Evolutionary conservation across 106 monocot species (phyloP).

Genomic region (Acanthochlamys bracteata): DNA sequence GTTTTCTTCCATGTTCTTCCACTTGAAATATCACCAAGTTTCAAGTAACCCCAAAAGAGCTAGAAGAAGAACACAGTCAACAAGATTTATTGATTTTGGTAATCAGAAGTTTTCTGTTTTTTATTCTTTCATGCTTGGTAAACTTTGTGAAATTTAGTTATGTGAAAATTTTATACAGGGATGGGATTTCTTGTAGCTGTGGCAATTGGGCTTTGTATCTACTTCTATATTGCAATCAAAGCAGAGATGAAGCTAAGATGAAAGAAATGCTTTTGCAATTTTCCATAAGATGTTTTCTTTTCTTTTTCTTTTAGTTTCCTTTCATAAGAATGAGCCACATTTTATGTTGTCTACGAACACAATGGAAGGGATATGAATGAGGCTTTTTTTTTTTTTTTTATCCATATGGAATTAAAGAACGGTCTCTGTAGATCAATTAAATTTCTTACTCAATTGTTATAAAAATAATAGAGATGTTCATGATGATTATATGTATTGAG

Average conservation of each 20-base stretch:
- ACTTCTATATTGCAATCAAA: slow-evolving; percentile 21
- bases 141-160: background rate
- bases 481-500: no score
- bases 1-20: slow-evolving; percentile 47
- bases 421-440: no score
- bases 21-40: slow-evolving; percentile 16
- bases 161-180: slow-evolving; percentile 13
- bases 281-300: no score
- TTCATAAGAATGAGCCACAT: no score
- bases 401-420: no score
- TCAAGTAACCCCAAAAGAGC: slow-evolving; percentile 7
- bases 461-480: no score
- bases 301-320: no score
- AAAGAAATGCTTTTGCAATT: no score
- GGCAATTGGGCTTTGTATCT: slow-evolving; percentile 33
- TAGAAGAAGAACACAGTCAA: background rate
- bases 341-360: no score
- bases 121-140: background rate
- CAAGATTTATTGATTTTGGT: slow-evolving; percentile 24
- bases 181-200: slow-evolving; percentile 23
- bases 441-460: no score
- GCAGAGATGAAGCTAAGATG: slow-evolving; percentile 24
- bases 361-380: no score
- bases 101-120: background rate
- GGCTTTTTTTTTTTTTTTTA: no score